Evolutionary conservation across 768 basidiomycete species (phyloP).

Genomic region (Phanerochaete sordida): DNA sequence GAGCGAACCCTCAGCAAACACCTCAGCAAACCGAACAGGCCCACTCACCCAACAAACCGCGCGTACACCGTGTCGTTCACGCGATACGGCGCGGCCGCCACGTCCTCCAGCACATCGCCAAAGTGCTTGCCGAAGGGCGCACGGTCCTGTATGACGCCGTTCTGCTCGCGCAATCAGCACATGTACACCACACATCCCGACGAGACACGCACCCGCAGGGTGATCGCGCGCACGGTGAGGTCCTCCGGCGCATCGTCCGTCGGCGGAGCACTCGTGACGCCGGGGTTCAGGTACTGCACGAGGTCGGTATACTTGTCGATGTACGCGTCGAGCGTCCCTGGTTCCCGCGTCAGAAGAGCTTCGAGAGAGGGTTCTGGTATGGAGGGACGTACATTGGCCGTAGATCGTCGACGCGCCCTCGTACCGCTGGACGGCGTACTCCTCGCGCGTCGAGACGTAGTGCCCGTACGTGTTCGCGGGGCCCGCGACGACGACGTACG

Average conservation of each 20-base stretch:
- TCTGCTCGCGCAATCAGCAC: conserved; percentile 31
- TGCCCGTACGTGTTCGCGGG: conserved; percentile 82
- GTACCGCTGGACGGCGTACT: conserved; percentile 72
- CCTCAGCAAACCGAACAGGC: not conserved
- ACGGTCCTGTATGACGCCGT: conserved; percentile 58
- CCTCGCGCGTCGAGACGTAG: conserved; percentile 70
- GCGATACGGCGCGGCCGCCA: conserved; percentile 45
- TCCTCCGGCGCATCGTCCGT: conserved; percentile 65
- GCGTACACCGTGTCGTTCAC: conserved; percentile 57
- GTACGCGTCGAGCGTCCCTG: conserved; percentile 77
- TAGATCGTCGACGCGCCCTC: conserved; percentile 81
- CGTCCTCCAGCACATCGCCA: conserved; percentile 59
- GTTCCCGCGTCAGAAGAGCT: not conserved
- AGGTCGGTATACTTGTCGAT: conserved; percentile 71
- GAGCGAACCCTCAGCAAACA: not conserved
- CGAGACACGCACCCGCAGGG: conserved; percentile 48
- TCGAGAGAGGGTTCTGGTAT: conserved; percentile 7
- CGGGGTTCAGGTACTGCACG: conserved; percentile 57
- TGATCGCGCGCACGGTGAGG: conserved; percentile 62
- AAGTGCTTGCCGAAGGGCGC: conserved; percentile 55
- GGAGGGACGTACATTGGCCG: conserved; percentile 59
- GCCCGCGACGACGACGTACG: conserved; percentile 74
- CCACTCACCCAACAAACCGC: conserved; percentile 53
- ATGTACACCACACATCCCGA: not conserved
- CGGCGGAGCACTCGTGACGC: conserved; percentile 42